A percentile compares a stretch with the other conserved stretches of the same genome.
phyloP scores from a whole-genome alignment of 2,329 filamentous ascomycete species.

The Trichophyton equinum region DNA sequence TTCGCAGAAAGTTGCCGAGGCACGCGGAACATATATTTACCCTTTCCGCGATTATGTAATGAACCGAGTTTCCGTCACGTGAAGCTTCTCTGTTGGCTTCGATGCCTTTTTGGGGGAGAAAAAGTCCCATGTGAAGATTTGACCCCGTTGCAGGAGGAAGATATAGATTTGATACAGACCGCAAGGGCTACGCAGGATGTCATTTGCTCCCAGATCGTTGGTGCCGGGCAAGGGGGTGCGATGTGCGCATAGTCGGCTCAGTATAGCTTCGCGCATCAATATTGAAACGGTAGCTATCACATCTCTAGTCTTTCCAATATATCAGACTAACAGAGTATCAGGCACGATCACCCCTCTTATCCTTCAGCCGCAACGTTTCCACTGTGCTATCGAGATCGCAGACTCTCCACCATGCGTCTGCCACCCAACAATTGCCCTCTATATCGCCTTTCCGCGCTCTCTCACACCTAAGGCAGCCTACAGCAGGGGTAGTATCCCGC shows the following conservation, averaged over 20 bases:
- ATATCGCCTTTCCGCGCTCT: not conserved
- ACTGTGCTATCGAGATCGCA: not conserved
- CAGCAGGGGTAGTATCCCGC: not conserved
- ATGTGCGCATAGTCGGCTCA: not conserved
- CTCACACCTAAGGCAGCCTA: not conserved
- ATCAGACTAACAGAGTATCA: not conserved
- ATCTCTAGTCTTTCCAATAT: not conserved
- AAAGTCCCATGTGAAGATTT: not conserved
- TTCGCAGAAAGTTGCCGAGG: conserved; percentile 23
- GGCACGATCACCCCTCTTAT: not conserved
- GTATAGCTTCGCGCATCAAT: not conserved
- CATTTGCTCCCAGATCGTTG: conserved; percentile 1
- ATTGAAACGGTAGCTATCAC: not conserved
- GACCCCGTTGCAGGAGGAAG: not conserved
- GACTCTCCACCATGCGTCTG: not conserved
- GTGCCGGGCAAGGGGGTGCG: conserved; percentile 6
- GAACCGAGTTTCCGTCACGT: not conserved
- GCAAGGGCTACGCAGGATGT: not conserved
- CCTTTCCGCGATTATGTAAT: conserved; percentile 9
- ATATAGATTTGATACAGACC: not conserved
- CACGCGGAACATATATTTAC: conserved; percentile 17
- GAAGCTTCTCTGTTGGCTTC: not conserved
- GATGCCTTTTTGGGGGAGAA: not conserved
- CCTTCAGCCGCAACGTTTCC: not conserved
- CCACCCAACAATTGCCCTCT: not conserved